Evolutionary conservation across 306 rosid species (phyloP).

Genomic region (Ormosia semicastrata): DNA sequence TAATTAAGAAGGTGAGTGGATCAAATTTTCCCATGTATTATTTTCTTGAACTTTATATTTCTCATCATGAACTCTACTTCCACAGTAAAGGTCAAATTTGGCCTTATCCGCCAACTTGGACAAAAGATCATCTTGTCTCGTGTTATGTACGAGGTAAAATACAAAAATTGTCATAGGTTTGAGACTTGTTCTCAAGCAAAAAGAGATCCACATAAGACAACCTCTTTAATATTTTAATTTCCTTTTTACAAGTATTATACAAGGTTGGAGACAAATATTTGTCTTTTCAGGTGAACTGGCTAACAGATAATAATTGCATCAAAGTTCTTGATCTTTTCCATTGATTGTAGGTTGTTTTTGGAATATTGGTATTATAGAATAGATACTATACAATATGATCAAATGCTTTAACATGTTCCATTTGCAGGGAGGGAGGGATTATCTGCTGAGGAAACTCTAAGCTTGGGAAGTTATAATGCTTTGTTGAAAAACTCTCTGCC

Average conservation of each 20-base stretch:
- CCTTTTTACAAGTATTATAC: background rate
- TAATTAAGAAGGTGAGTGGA: background rate
- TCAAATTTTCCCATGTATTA: background rate
- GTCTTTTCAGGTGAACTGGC: background rate
- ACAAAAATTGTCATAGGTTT: background rate
- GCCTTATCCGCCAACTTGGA: background rate
- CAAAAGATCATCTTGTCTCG: background rate
- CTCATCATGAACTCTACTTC: background rate
- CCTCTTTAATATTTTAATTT: background rate
- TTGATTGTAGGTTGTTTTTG: background rate
- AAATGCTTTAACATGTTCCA: background rate
- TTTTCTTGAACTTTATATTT: background rate
- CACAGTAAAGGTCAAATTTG: constrained; percentile 4
- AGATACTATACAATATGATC: background rate
- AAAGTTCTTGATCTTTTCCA: background rate
- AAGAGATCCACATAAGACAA: background rate
- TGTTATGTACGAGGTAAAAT: background rate
- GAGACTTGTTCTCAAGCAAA: background rate
- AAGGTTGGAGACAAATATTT: background rate
- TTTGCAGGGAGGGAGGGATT: constrained; percentile 66
- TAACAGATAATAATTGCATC: background rate
- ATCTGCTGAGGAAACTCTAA: constrained; percentile 61
- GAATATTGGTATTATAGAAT: background rate
- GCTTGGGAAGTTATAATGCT: constrained; percentile 65
- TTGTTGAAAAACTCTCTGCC: constrained; percentile 61